Percentiles rank a stretch among this genome's conserved stretches.
These are phyloP conservation scores for Nemania diffusa DNA, from an alignment of 2,329 filamentous ascomycete genomes.

Conservation along the genomic window DNA sequence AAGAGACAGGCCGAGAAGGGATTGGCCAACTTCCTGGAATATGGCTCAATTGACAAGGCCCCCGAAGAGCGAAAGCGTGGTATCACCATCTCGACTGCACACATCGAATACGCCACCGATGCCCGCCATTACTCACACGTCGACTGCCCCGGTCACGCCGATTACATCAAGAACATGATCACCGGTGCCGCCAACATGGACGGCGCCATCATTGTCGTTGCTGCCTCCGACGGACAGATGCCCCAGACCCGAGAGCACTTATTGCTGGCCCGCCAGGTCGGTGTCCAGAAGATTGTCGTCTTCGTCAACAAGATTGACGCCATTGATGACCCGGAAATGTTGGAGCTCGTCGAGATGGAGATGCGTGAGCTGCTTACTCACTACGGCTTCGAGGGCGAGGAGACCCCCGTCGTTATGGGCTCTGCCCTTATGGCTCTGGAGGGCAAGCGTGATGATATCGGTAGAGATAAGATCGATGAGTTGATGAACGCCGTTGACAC, in stretches of 20 bases:
- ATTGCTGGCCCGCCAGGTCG: slow-evolving; percentile 96
- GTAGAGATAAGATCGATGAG: slow-evolving; percentile 87
- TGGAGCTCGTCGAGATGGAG: slow-evolving; percentile 99
- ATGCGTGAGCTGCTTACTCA: slow-evolving; percentile 95
- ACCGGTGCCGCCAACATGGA: slow-evolving; percentile 99
- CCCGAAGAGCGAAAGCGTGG: slow-evolving; percentile 99
- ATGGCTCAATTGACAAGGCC: slow-evolving; percentile 98
- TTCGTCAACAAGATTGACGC: slow-evolving; percentile 99
- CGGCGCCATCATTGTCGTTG: slow-evolving; percentile 97
- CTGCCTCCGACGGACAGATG: slow-evolving; percentile 99
- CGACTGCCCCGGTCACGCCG: slow-evolving; percentile 99
- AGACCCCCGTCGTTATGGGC: slow-evolving; percentile 96
- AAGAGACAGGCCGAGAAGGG: slow-evolving; percentile 98
- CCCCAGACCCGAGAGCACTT: slow-evolving; percentile 99
- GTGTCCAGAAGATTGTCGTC: slow-evolving; percentile 97
- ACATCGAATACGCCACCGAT: slow-evolving; percentile 98
- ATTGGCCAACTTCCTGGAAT: slow-evolving; percentile 92
- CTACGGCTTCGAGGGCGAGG: slow-evolving; percentile 98
- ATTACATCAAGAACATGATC: slow-evolving; percentile 99
- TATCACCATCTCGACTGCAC: slow-evolving; percentile 98
- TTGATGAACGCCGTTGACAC: slow-evolving; percentile 88
- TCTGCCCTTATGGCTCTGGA: slow-evolving; percentile 96
- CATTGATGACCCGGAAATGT: slow-evolving; percentile 97
- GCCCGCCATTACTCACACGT: slow-evolving; percentile 98
- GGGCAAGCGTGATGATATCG: slow-evolving; percentile 86